Base-by-base conservation (phyloP, 192 early-diverging fungal genomes). In the Phlyctochytrium bullatum region DNA sequence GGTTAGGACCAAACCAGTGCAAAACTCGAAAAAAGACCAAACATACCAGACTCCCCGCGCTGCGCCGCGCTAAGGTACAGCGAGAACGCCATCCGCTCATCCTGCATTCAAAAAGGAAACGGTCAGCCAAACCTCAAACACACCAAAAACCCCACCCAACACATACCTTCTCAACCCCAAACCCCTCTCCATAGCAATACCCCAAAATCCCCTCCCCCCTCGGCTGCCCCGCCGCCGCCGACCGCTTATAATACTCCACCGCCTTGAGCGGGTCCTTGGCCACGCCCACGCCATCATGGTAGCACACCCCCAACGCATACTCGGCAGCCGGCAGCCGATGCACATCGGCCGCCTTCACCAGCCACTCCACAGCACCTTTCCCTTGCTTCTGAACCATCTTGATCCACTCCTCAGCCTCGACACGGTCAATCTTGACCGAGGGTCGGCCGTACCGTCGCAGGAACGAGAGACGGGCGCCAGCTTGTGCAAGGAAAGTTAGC, bases 111-210 rank as follows among this genome's bases (percentile, higher is more conserved):
- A 25, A 58, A 16, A 16, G 28, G 25, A 16, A 6, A 58, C 10
- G 28, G 12, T 50, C n/a, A 10, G 10, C 40, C n/a, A 14, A 14
- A 14, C n/a, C 12, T 50, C n/a, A 50, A 50, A n/a, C 40, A 50
- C 40, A n/a, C 10, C n/a, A 50, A 50, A n/a, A n/a, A n/a, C n/a
- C n/a, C n/a, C 12, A 50, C 20, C 4, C 28, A 0, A 10, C 14
- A 61, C 64, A 30, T 17, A 56, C 64, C 66, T 89, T 86, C 25
- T 68, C 71, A 1, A 93, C 87, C 20, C 91, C 91, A 62, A 91
- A 88, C 12, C 91, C 92, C 69, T 93, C 91, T 47, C 91, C 91
- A 66, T 90, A 94, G 67, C 93, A 94, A 68, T 88, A 93, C 4
- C 92, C 93, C 40, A 94, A 76, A 57, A 84, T 47, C 0, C 68